Conservation (phyloP, 73 alveolate species). For the Paramecium caudatum region DNA sequence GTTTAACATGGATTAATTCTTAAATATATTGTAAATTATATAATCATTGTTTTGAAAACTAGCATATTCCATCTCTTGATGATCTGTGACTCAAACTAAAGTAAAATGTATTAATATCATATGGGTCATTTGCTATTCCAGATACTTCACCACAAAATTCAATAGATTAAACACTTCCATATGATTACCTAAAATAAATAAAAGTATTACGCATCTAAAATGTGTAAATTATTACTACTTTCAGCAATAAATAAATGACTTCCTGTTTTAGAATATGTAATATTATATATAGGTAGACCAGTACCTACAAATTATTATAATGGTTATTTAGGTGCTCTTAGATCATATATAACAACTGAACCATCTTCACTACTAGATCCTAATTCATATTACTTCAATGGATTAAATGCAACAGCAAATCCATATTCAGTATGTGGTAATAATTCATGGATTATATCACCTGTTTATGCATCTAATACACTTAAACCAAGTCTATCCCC, state of each 20-base stretch:
- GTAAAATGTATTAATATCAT: background rate
- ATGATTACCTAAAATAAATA: background rate
- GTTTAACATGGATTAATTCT: too few species aligned
- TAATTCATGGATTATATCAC: background rate
- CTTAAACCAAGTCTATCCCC: slow-evolving; percentile 46
- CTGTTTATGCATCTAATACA: background rate
- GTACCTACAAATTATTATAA: background rate
- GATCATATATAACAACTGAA: slow-evolving; percentile 30
- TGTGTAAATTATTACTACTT: background rate
- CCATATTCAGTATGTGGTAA: slow-evolving; percentile 40
- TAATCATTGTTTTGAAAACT: too few species aligned
- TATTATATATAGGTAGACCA: slow-evolving; percentile 23
- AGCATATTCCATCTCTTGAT: background rate
- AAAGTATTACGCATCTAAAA: background rate
- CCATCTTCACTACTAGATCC: slow-evolving; percentile 44
- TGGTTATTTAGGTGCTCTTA: background rate
- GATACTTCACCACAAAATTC: background rate
- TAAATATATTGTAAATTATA: too few species aligned
- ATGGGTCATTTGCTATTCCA: slow-evolving; percentile 26
- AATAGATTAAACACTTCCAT: slow-evolving; percentile 1
- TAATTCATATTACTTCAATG: slow-evolving; percentile 31
- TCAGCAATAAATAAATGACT: slow-evolving; percentile 27
- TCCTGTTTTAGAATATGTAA: background rate
- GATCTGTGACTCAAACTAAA: background rate
- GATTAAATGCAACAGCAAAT: slow-evolving; percentile 57